Percentiles rank a stretch among this genome's conserved stretches.
These are phyloP conservation scores for Rhodotorula sp. DNA, from an alignment of 1,284 basidiomycete genomes.

Conservation along the genomic window DNA sequence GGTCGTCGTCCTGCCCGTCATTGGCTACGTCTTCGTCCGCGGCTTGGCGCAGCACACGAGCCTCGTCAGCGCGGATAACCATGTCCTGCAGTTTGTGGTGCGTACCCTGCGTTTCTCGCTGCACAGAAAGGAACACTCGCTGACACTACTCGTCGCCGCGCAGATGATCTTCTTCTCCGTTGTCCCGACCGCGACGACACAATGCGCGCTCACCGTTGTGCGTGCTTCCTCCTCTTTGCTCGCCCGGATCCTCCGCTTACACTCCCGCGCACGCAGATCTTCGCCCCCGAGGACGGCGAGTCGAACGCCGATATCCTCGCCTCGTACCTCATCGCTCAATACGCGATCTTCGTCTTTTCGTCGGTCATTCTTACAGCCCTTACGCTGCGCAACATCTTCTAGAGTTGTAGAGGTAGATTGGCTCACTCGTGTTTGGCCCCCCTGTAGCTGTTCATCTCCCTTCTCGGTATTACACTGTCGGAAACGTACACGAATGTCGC, in stretches of 20 bases:
- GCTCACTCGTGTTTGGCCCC: too few relatives aligned
- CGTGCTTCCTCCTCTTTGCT: neutral
- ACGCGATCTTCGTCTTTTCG: conserved; percentile 33
- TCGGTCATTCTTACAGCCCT: conserved; percentile 38
- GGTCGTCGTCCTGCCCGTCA: conserved; percentile 67
- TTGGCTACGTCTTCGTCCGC: conserved; percentile 67
- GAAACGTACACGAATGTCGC: too few relatives aligned
- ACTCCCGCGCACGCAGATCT: conserved; percentile 1
- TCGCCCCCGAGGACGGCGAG: conserved; percentile 15
- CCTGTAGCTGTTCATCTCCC: too few relatives aligned
- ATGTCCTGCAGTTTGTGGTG: conserved; percentile 67
- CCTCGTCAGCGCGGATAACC: conserved; percentile 61
- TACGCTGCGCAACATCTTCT: conserved; percentile 33
- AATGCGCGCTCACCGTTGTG: conserved; percentile 24
- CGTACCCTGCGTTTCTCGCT: conserved; percentile 13
- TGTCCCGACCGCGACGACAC: conserved; percentile 29
- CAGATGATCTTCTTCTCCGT: conserved; percentile 32
- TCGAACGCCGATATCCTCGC: conserved; percentile 7
- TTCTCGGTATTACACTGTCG: too few relatives aligned
- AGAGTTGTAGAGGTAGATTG: too few relatives aligned
- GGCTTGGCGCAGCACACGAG: conserved; percentile 55
- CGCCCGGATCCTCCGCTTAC: neutral
- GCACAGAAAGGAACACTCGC: neutral
- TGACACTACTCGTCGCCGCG: neutral
- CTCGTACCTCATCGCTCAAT: conserved; percentile 16